Evolutionary conservation across 129 eudicot genomes (phyloP), one percentile per base, ranked within the genome.

Genomic region (Lonicera japonica): DNA sequence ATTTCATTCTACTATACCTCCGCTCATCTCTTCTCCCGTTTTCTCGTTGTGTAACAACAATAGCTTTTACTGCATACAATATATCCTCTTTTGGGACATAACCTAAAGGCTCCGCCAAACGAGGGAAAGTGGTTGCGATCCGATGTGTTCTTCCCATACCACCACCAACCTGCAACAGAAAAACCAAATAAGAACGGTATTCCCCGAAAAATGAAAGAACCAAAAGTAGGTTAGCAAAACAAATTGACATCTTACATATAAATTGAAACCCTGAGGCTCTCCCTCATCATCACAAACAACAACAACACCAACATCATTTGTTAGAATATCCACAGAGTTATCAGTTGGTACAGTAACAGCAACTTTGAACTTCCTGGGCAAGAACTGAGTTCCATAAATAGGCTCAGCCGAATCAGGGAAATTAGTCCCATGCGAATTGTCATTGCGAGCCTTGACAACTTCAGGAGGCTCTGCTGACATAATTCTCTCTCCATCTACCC

Each of bases 71-170:
- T 56, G 96, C 99, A 83, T 89, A 94, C 67, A 94, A 68, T 63
- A 94, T 88, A 66, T 94, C 99, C 81, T 85, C 99, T 70, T 88
- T 94, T 46, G 96, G 96, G 13, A 94, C 99, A 62, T 88, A 94
- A 57, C 99, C 99, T 70, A 94, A 65, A 29, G 99, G 89, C 34
- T 94, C 99, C 7, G 99, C 96, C 60, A 94, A 14, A 36, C 96
- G 95, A 61, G 99, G 85, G 56, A 94, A 94, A 25, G 99, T 94
- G 70, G 80, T 70, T 52, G 88, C 99, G 52, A 77, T 34, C 73
- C 99, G 82, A 70, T 94, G 99, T 16, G 99, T 83, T 79, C 99
- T 83, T 71, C 99, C 99, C 99, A 94, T 94, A 29, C 99, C 99
- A 74, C 99, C 99, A 72, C 99, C 99, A 72, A 88, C 96, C 99